phyloP scores from a whole-genome alignment of 768 basidiomycete species.

The Hortiboletus campestris region DNA sequence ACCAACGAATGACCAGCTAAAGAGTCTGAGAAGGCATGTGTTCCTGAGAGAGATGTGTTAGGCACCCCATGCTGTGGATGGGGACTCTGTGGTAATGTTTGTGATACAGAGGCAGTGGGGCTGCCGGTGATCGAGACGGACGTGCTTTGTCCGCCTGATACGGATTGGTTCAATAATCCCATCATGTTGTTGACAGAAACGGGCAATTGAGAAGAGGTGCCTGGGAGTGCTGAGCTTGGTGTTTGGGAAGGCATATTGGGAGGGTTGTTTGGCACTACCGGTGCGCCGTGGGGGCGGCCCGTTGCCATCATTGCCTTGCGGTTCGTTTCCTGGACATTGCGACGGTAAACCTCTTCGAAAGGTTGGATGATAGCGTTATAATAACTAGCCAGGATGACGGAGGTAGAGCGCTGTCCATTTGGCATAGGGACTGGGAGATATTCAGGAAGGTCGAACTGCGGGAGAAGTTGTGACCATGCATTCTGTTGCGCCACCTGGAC shows the following conservation, averaged over 20 bases:
- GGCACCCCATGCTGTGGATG: constrained; percentile 25
- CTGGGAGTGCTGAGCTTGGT: constrained; percentile 9
- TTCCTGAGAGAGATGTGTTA: constrained; percentile 22
- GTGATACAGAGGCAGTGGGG: constrained; percentile 24
- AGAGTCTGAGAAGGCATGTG: constrained; percentile 26
- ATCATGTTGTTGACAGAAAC: constrained; percentile 23
- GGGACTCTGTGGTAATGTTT: constrained; percentile 33
- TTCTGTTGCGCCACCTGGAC: constrained; percentile 49
- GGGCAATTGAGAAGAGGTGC: constrained; percentile 20
- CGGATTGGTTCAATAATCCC: constrained; percentile 26
- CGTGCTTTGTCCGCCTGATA: constrained; percentile 17
- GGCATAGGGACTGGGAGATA: constrained; percentile 46
- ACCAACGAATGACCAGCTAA: constrained; percentile 20
- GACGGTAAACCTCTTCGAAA: constrained; percentile 71
- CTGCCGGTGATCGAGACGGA: constrained; percentile 23
- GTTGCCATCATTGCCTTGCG: constrained; percentile 49
- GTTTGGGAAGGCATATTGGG: constrained; percentile 19
- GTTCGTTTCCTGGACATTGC: constrained; percentile 58
- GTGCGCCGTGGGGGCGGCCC: constrained; percentile 31
- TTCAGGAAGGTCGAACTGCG: constrained; percentile 62
- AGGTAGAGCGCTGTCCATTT: constrained; percentile 48
- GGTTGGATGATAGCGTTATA: constrained; percentile 64
- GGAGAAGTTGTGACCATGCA: constrained; percentile 53
- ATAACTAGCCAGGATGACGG: constrained; percentile 51
- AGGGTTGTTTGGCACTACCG: constrained; percentile 12